A percentile compares a stretch with the other conserved stretches of the same genome.
phyloP scores from a whole-genome alignment of 2,329 filamentous ascomycete species.

The Xylaria hypoxylon region DNA sequence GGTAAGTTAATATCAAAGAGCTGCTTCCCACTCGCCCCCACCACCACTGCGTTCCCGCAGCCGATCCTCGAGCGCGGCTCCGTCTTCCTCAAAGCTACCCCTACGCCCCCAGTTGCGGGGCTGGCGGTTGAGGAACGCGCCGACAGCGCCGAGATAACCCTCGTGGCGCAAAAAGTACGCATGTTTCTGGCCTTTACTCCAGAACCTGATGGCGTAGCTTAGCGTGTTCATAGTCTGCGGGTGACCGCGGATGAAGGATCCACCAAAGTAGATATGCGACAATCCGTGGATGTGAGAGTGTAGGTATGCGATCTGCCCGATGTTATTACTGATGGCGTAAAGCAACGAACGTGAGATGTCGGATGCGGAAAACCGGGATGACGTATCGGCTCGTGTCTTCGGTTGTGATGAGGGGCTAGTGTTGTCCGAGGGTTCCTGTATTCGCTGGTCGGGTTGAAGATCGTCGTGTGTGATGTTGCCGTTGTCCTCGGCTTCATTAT shows the following conservation, averaged over 20 bases:
- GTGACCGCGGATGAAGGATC: constrained; percentile 95
- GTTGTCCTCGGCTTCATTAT: constrained; percentile 80
- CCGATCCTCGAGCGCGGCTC: constrained; percentile 47
- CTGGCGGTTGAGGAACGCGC: constrained; percentile 92
- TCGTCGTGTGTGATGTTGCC: constrained; percentile 66
- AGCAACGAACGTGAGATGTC: constrained; percentile 92
- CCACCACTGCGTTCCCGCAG: constrained; percentile 40
- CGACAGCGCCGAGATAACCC: constrained; percentile 92
- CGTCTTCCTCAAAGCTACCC: constrained; percentile 74
- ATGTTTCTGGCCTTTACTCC: constrained; percentile 93
- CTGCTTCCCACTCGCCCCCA: constrained; percentile 7
- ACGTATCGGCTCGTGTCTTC: constrained; percentile 36
- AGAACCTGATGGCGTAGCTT: constrained; percentile 96
- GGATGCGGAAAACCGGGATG: constrained; percentile 75
- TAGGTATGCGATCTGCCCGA: constrained; percentile 97
- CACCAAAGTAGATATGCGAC: constrained; percentile 96
- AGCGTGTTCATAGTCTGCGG: constrained; percentile 98
- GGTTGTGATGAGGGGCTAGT: constrained; percentile 32
- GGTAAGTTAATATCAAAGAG: constrained; percentile 8
- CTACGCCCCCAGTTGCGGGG: constrained; percentile 91
- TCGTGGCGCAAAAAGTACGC: constrained; percentile 97
- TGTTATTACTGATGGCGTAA: constrained; percentile 97
- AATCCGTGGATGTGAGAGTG: constrained; percentile 94
- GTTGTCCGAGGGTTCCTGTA: constrained; percentile 6
- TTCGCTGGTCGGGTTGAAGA: constrained; percentile 27